Evolutionary conservation across 345 rosid species (phyloP), one percentile per base, ranked within the genome.

Genomic region (Cardamine chenopodiifolia): DNA sequence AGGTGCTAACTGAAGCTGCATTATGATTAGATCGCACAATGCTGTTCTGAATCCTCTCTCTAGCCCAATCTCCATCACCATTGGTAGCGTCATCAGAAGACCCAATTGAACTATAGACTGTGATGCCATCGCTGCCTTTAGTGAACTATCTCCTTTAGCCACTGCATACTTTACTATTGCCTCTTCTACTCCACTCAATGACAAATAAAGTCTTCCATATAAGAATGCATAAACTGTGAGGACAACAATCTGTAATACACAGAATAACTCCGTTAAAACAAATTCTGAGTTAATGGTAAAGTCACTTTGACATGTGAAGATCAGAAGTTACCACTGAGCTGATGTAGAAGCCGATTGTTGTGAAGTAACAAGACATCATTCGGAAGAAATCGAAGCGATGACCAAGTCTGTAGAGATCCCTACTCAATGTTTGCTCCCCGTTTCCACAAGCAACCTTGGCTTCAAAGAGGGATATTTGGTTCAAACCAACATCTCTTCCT

Each of bases 401-500:
- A 59, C 99, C 99, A 49, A 95, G 77, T 75, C 98, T 85, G 66
- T 95, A 92, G 80, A 95, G 82, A 73, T 95, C 99, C 72, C 97
- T 81, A 82, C 99, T 95, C 65, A 95, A 86, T 69, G 82, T 83
- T 83, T 95, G 99, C 80, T 95, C 99, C 37, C 97, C 99, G 58
- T 95, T 95, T 22, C 99, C 99, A 66, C 98, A 90, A 56, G 99
- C 99, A 18, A 95, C 96, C 82, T 95, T 95, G 48, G 99, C 97
- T 86, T 95, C 99, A 66, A 95, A 95, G 70, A 95, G 91, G 50
- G 99, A 90, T 69, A 95, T 91, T 76, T 95, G 99, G 83, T 90
- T 90, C 70, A 95, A 87, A 60, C 99, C 99, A 42, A 95, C 99
- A 80, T 95, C 99, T 77, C 99, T 87, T 66, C 99, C 99, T 85